Base-by-base conservation (phyloP, 106 monocot genomes). In the Cymbidium sinense region DNA sequence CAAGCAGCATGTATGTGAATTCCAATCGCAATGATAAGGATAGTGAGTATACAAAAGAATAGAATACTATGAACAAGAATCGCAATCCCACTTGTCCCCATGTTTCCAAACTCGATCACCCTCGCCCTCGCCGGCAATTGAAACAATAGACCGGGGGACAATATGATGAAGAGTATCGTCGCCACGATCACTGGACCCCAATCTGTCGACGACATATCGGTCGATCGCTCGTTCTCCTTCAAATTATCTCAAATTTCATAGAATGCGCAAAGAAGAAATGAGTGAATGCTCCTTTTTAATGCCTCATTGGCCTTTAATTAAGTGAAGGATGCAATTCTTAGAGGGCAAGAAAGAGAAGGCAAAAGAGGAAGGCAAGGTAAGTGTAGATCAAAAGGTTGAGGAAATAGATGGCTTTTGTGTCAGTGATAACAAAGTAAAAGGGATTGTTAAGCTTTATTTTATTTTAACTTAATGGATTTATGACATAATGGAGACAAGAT, bases 51-150 rank as follows among this genome's bases (percentile, higher is more conserved):
- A 31, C 81, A 81, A 43, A 81, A 81, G 75, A 75, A 81, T 47
- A 81, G 81, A 25, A 81, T 69, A 61, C 81, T 34, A 25, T 81
- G 81, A 10, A 81, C 81, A 9, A 81, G 75, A 12, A 81, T 81
- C 2, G 81, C 37, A 2, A 81, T 65, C 23, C 34, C 81, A 19
- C 81, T 81, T 19, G 81, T 81, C 7, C 58, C 75, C 81, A 81
- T 81, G 74, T 69, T 76, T 17, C 81, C 81, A 19, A 81, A 81
- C 81, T 81, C 81, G 17, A 81, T 76, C 65, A 81, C 81, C 69
- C 81, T 81, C 75, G 75, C 18, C 50, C 81, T 81, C 34, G 75
- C 62, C 41, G 81, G 81, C 19, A 81, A 28, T 74, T 81, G 81
- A 33, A 81, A 81, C 29, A 81, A 27, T 2, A 81, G 81, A 28